These are phyloP conservation scores for Citrus australasica DNA, from an alignment of 345 rosid species.

Conservation along the genomic window DNA sequence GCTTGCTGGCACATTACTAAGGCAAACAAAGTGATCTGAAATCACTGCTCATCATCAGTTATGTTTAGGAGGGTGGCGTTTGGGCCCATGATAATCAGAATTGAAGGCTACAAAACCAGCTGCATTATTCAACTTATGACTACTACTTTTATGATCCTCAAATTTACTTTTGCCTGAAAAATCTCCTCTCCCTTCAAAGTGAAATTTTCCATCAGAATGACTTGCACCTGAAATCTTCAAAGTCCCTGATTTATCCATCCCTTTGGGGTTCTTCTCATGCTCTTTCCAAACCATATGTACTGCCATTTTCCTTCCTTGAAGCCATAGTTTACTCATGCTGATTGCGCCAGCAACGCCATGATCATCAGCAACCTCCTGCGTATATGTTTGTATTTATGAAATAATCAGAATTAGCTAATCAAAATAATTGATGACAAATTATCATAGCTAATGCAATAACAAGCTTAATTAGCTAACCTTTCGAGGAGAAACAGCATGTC, in stretches of 20 bases:
- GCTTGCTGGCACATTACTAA: neutral
- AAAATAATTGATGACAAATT: neutral
- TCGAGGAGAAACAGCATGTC: neutral
- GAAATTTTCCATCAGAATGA: slow-evolving; percentile 30
- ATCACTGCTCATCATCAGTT: slow-evolving; percentile 25
- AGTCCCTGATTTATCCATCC: neutral
- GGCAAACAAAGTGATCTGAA: slow-evolving; percentile 11
- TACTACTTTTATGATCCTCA: slow-evolving; percentile 5
- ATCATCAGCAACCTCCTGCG: slow-evolving; percentile 30
- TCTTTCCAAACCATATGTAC: slow-evolving; percentile 8
- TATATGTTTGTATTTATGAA: neutral
- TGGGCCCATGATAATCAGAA: slow-evolving; percentile 43
- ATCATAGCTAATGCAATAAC: neutral
- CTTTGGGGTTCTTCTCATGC: neutral
- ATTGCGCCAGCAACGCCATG: neutral
- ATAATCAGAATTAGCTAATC: neutral
- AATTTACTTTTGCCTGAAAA: slow-evolving; percentile 11
- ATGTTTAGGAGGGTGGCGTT: slow-evolving; percentile 40
- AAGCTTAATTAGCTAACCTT: slow-evolving; percentile 8
- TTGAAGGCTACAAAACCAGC: slow-evolving; percentile 34
- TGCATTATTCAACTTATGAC: slow-evolving; percentile 6
- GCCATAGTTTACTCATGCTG: slow-evolving; percentile 7
- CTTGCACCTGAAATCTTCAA: slow-evolving; percentile 47
- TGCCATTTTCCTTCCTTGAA: slow-evolving; percentile 43
- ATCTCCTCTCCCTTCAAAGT: slow-evolving; percentile 21